Evolutionary conservation across 2,329 filamentous ascomycete genomes (phyloP).

Genomic region (Paraphoma sp.): DNA sequence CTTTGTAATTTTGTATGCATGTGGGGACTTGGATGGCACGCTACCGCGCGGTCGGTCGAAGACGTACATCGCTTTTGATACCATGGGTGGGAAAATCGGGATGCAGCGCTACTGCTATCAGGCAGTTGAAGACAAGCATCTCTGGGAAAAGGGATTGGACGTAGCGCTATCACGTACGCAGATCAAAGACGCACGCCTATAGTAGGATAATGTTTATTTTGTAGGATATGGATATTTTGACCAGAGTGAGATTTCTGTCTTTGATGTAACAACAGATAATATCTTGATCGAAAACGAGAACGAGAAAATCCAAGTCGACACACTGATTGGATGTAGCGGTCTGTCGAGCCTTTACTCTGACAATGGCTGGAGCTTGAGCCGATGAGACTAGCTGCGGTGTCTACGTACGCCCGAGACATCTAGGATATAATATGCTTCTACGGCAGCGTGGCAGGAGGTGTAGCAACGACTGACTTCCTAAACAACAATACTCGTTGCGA

Average conservation of each 20-base stretch:
- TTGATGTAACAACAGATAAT: no score
- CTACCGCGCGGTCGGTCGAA: slow-evolving; percentile 31
- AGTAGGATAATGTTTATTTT: slow-evolving; percentile 9
- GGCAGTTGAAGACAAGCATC: slow-evolving; percentile 27
- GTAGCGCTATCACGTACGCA: slow-evolving; percentile 18
- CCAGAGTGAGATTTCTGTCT: no score
- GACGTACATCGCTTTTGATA: slow-evolving; percentile 24
- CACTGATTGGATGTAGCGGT: not conserved
- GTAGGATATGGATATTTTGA: not conserved
- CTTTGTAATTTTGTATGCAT: slow-evolving; percentile 2
- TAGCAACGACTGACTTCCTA: not conserved
- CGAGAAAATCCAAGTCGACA: not conserved
- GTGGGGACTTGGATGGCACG: slow-evolving; percentile 12
- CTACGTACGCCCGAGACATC: not conserved
- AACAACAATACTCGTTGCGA: not conserved
- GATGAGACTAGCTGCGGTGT: no score
- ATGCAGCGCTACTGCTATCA: slow-evolving; percentile 27
- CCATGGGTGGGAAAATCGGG: not conserved
- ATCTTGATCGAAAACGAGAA: no score
- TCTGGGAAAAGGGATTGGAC: not conserved
- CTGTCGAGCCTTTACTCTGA: no score
- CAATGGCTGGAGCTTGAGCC: no score
- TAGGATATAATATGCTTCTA: no score
- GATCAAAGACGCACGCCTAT: slow-evolving; percentile 22
- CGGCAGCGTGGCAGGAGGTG: not conserved